Evolutionary conservation across 2,329 filamentous ascomycete genomes (phyloP).

Genomic region (Penicillium oxalicum): DNA sequence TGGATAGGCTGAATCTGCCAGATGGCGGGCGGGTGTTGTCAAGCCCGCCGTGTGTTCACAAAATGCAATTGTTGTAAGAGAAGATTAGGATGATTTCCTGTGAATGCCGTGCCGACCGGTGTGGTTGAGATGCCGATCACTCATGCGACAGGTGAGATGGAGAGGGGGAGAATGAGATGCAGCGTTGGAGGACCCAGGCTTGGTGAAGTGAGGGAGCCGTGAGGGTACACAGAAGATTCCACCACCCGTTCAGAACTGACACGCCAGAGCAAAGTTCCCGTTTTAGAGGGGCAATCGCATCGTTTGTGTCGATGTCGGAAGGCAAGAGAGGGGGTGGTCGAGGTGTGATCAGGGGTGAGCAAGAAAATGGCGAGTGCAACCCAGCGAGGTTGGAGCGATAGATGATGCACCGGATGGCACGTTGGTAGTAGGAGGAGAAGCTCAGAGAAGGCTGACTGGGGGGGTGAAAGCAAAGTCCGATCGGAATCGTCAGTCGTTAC

Average conservation of each 20-base stretch:
- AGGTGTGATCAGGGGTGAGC: too few species aligned
- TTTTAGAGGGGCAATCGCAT: slow-evolving; percentile 7
- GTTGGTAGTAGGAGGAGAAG: too few species aligned
- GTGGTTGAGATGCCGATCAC: slow-evolving; percentile 10
- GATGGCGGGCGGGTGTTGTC: background rate
- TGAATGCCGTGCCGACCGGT: slow-evolving; percentile 11
- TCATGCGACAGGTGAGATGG: background rate
- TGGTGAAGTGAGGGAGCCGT: background rate
- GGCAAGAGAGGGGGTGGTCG: too few species aligned
- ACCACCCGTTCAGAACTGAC: slow-evolving; percentile 8
- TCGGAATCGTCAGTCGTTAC: too few species aligned
- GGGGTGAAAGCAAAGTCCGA: too few species aligned
- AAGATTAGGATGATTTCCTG: background rate
- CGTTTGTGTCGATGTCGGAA: background rate
- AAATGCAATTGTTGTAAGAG: background rate
- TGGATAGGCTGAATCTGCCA: background rate
- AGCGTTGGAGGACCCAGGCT: background rate
- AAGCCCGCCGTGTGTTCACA: background rate
- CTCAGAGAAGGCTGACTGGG: too few species aligned
- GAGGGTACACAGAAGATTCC: slow-evolving; percentile 5
- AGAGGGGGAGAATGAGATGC: background rate
- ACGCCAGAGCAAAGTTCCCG: background rate
- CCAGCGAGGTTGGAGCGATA: slow-evolving; percentile 7
- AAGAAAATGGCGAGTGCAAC: background rate
- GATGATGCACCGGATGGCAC: too few species aligned